Evolutionary conservation across 2,329 filamentous ascomycete genomes (phyloP), one percentile per base, ranked within the genome.

Genomic region (Clonostachys byssicola): DNA sequence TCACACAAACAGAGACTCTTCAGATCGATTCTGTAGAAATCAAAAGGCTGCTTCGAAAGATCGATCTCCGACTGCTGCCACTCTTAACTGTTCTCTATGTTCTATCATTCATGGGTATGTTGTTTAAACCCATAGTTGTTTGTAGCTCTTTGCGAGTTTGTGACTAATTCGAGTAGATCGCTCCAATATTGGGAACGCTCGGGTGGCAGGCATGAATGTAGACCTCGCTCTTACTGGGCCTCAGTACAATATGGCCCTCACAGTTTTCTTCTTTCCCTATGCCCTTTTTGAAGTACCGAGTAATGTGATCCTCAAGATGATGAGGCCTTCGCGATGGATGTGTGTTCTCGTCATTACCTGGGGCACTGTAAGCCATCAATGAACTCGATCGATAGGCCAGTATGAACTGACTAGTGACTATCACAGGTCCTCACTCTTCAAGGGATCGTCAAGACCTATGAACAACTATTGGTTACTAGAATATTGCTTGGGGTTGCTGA

Each of bases 181-280:
- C 34, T 57, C 60, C 46, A 63, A 63, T 44, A 54, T 63, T 5
- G 60, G 60, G 12, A 63, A 63, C 39, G 60, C 60, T 12, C 53
- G 59, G 18, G 16, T 50, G 33, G 51, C 51, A 6, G 78, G 78
- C 20, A 67, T 82, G 66, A 62, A 55, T 2, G 55, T 60, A 12
- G 77, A 81, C 34, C 62, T 82, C 4, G 51, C 72, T 6, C 68
- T 81, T 69, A 74, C 72, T 1, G 64, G 73, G 12, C 69, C 71
- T n/a, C 72, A 84, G 60, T 88, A 84, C 61, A 58, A 57, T 83
- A 85, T 62, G 62, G 77, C 73, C 12, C 66, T 77, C 13, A 48
- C 47, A 17, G n/a, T 80, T 45, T 84, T 85, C 62, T 85, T 83
- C 56, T 71, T 85, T 53, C 74, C 75, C 5, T 86, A 85, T 57